Base-by-base conservation (phyloP, 2,329 filamentous ascomycete species). In the Arthrobotrys conoides region DNA sequence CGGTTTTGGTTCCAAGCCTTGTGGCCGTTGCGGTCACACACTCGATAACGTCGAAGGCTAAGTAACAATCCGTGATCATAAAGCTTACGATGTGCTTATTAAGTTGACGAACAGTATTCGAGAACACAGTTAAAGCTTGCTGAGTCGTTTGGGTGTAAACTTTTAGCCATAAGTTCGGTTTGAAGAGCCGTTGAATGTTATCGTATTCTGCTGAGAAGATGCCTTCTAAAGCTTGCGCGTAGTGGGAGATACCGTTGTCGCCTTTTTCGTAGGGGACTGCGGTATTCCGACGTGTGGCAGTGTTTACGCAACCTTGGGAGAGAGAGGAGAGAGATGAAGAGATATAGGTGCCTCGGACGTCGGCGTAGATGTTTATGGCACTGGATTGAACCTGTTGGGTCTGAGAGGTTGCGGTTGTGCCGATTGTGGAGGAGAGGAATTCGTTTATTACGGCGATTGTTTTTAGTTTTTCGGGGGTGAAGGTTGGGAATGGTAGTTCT, bases 1-100 rank as follows among this genome's bases (percentile, higher is more conserved):
- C 93, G 0, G 94, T 97, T 79, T 91, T 90, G 3, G 89, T 88
- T 80, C 97, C 95, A 3, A 99, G 86, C 46, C 91, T 91, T 71
- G 91, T 91, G 1, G 93, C 94, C 59, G 97, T 87, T 12, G 88
- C 89, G 0, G 93, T 92, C 57, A 98, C 90, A 77, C 97, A 93
- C 82, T 97, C 95, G 36, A 96, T 93, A 36, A 98, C 93, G 83
- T 99, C 96, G 84, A 97, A 99, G 6, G 94, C 94, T 61, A 99
- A 88, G 84, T 93, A 98, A 84, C 95, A 98, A 84, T 99, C 96
- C 0, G 93, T 97, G 81, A 90, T 89, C 46, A 97, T 86, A 83
- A 97, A 94, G 48, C 89, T 87, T 83, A 94, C 94, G 84, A 98
- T 94, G 83, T 97, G 94, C 63, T 89, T 88, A 84, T 98, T 97